Evolutionary conservation across 495 filamentous ascomycete species (phyloP), one percentile per base, ranked within the genome.

Genomic region (Penicillium silybi): DNA sequence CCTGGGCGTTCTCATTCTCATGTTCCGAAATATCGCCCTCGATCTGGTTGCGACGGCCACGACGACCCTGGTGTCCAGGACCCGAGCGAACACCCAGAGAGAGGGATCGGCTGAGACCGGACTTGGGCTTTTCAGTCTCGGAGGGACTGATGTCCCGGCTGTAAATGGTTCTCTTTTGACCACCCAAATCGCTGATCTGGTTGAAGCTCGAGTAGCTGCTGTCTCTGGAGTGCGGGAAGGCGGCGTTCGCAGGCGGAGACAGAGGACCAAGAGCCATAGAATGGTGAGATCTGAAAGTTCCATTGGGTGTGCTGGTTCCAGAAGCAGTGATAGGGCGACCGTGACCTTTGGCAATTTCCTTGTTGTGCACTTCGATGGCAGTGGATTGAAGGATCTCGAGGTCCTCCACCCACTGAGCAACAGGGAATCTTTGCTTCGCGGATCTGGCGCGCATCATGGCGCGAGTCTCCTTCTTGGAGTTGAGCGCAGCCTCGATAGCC

Each of bases 341-440:
- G 41, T 67, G 67, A 11, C 61, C 57, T 51, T 73, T 75, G 22
- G 56, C 56, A 13, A 63, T 41, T 42, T 69, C 66, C 48, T 73
- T 74, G 35, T 58, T 67, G 55, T 75, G 72, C 22, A 75, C 65
- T 13, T 43, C 72, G 72, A 80, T 77, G 1, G 77, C 73, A 9
- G 77, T 80, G 17, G 74, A 70, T 58, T 86, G 80, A 15, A 86
- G 70, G 16, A 78, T 78, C 37, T 84, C 83, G 23, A 86, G 64
- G 61, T 82, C 78, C 58, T 84, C 78, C 26, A 84, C 69, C 83
- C 83, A 86, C 57, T 85, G 82, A 7, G 80, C 81, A 22, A 86
- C 85, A 5, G 87, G 87, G 71, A 89, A 90, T 16, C 87, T 80
- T 57, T 90, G 86, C 61, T 84, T 84, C 0, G 85, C 85, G 42